These are phyloP conservation scores for Linnemannia zychae DNA, from an alignment of 192 early-diverging fungal species.

Conservation along the genomic window DNA sequence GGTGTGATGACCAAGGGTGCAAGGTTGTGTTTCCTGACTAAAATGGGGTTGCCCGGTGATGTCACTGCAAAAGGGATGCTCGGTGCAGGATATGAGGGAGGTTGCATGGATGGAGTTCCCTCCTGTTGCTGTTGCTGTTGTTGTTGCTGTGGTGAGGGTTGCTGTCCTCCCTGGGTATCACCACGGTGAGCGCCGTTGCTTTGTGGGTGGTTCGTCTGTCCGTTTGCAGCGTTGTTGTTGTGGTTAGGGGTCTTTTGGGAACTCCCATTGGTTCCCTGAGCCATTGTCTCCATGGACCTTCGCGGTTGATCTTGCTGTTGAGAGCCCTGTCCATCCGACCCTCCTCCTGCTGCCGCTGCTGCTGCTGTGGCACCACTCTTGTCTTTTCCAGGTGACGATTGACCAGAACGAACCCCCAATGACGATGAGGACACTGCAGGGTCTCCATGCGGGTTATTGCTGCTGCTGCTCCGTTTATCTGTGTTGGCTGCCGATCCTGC, in stretches of 20 bases:
- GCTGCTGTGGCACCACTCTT: slow-evolving; percentile 1
- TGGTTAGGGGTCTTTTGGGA: slow-evolving; percentile 5
- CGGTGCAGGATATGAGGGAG: slow-evolving; percentile 15
- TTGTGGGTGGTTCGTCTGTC: not conserved
- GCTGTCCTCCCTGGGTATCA: slow-evolving; percentile 25
- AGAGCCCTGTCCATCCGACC: slow-evolving; percentile 19
- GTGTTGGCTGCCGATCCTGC: not conserved
- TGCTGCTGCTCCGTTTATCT: slow-evolving; percentile 4
- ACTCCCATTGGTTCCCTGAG: slow-evolving; percentile 40
- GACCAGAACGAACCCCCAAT: not conserved
- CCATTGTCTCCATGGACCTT: slow-evolving; percentile 15
- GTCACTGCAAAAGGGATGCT: slow-evolving; percentile 52
- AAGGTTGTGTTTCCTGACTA: slow-evolving; percentile 34
- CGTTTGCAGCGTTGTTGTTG: not conserved
- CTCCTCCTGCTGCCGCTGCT: not conserved
- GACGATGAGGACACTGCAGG: not conserved
- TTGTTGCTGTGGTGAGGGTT: not conserved
- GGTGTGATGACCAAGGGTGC: slow-evolving; percentile 31
- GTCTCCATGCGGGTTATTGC: slow-evolving; percentile 1
- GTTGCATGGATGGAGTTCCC: not conserved
- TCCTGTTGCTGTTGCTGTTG: slow-evolving; percentile 26
- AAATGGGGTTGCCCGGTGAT: slow-evolving; percentile 50
- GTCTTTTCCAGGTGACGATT: not conserved
- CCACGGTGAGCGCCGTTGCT: slow-evolving; percentile 9
- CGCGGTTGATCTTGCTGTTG: slow-evolving; percentile 17